Evolutionary conservation across 169 alveolate genomes (phyloP).

Genomic region (Besnoitia besnoiti): DNA sequence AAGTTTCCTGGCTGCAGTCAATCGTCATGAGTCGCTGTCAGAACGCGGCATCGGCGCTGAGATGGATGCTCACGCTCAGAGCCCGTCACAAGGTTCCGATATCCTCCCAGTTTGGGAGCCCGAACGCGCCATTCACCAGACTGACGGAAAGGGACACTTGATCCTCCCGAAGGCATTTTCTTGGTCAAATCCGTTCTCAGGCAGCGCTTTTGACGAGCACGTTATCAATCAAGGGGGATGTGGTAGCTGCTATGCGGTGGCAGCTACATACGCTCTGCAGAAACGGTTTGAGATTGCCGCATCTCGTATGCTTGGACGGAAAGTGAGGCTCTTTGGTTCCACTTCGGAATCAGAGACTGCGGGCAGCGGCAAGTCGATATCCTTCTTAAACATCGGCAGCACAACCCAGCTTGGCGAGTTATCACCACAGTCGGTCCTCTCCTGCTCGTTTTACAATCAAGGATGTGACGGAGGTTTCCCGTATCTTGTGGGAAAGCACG

Average conservation of each 20-base stretch:
- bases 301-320: conserved; percentile 58
- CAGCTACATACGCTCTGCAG: conserved; percentile 78
- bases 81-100: too few relatives aligned
- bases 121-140: not conserved
- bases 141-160: not conserved
- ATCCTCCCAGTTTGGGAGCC: not conserved
- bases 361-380: not conserved
- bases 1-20: not conserved
- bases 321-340: not conserved
- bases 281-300: conserved; percentile 80
- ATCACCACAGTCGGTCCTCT: conserved; percentile 76
- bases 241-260: conserved; percentile 88
- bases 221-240: conserved; percentile 82
- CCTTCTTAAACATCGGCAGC: not conserved
- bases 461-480: conserved; percentile 93
- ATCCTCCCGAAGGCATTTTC: conserved; percentile 69
- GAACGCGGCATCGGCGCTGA: not conserved
- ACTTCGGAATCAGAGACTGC: not conserved
- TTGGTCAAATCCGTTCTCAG: conserved; percentile 74
- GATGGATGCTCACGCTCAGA: not conserved
- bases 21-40: not conserved
- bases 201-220: conserved; percentile 9
- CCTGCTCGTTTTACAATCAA: conserved; percentile 83
- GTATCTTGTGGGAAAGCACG: conserved; percentile 88
- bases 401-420: conserved; percentile 47